Percentiles rank a stretch among this genome's conserved stretches.
Conservation (phyloP, 768 basidiomycete genomes). For the Xerocomellus amylosporus region DNA sequence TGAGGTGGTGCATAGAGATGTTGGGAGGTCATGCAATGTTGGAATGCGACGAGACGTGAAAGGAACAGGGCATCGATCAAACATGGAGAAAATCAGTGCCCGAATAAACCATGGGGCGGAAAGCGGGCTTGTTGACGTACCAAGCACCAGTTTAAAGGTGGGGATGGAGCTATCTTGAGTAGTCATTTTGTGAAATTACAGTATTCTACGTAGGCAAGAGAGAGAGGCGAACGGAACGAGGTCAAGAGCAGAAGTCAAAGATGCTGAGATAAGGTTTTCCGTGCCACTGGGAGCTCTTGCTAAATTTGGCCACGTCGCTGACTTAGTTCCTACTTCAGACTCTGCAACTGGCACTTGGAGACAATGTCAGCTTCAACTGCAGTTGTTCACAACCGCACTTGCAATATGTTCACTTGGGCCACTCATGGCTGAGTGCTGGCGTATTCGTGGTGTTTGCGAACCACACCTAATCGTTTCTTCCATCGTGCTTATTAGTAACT, state of each 20-base stretch:
- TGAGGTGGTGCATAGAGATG: not conserved
- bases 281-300: constrained; percentile 27
- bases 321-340: not conserved
- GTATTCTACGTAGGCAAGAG: constrained; percentile 23
- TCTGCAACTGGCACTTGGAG: no score
- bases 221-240: constrained; percentile 20
- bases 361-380: no score
- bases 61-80: constrained; percentile 51
- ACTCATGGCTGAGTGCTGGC: not conserved
- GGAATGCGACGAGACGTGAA: constrained; percentile 10
- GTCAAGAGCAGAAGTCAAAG: constrained; percentile 34
- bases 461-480: not conserved
- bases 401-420: not conserved
- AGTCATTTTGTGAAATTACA: constrained; percentile 40
- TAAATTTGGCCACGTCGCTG: constrained; percentile 20
- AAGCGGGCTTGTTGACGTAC: constrained; percentile 45
- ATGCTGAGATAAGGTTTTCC: constrained; percentile 38
- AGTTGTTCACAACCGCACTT: not conserved
- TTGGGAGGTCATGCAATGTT: constrained; percentile 6
- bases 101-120: constrained; percentile 5
- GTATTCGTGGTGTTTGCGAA: not conserved
- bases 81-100: constrained; percentile 28
- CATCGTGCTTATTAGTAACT: not conserved
- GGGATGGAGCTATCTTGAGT: constrained; percentile 62
- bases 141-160: constrained; percentile 98